Base-by-base conservation (phyloP, 495 filamentous ascomycete species). In the Penicillium canescens region DNA sequence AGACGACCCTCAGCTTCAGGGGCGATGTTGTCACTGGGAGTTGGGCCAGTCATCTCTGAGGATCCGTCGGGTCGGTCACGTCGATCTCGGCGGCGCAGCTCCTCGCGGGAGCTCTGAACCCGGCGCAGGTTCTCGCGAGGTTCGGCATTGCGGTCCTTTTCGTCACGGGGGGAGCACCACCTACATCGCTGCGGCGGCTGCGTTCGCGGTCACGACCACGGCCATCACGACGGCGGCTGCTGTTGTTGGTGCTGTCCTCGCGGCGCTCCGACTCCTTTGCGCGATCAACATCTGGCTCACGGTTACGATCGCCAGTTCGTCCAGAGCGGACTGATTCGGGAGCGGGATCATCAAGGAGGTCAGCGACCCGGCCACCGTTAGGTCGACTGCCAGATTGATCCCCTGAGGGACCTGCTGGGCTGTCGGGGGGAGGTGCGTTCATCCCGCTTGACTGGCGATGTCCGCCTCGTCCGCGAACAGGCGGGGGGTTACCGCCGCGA, bases 31-130 rank as follows among this genome's bases (percentile, higher is more conserved):
- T 35, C 38, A 31, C 46, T 56, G 3, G 57, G 26, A 9, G 59
- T 52, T 24, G 61, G 46, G 14, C 56, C 62, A 9, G 52, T 37
- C 18, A 44, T 46, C 2, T 59, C 61, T 1, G 63, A 13, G 6
- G 63, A 52, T 14, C 59, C 68, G 36, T 57, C 57, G 1, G 56
- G 57, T 11, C 60, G 62, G 31, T 71, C 72, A 6, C 73, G 73
- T 36, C 75, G 70, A 18, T 78, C 75, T 47, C 75, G 69, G n/a
- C 70, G 68, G 46, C 73, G 59, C 34, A 66, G 59, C 37, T 76
- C 75, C 33, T 78, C 75, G 31, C 75, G 73, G 4, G 67, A 56
- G 23, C 69, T 66, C 7, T 65, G 54, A 1, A 60, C 68, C 14
- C 73, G 67, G 14, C 75, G 73, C 20, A 67, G 56, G 9, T 48